Evolutionary conservation across 345 rosid genomes (phyloP), one percentile per base, ranked within the genome.

Genomic region (Arabis alpina): DNA sequence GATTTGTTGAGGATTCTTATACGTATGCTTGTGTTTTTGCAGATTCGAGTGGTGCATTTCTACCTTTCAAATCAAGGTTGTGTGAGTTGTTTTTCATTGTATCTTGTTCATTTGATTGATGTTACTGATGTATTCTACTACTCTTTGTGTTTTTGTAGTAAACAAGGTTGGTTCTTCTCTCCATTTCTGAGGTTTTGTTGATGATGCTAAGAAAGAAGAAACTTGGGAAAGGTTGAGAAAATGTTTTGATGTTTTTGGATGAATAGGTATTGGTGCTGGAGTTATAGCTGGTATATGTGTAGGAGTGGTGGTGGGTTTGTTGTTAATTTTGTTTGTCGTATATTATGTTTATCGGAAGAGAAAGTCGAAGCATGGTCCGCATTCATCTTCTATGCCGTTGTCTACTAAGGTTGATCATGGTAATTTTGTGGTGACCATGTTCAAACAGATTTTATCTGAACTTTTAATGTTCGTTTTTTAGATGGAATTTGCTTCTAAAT

Each of bases 201-300:
- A 57, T 64, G 66, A 66, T 16, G 43, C 30, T 64, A 7, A 72
- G 42, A 9, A 64, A 55, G 64, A 55, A 3, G 49, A 54, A 19
- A 54, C 63, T 48, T 65, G 51, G 13, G 36, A 56, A 57, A 39
- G 58, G 11, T 25, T 48, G 39, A 54, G 62, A 37, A 55, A 42
- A 8, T 24, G 56, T 36, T 25, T 53, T 61, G 39, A 60, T 61
- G 1, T 37, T 0, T 28, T 57, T 47, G 39, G 4, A 34, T 59
- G 36, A 75, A 52, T 70, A 75, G 79, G 88, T 70, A 19, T 82
- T 42, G 66, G 81, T 13, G 83, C 70, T 64, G 96, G 97, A 75
- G 80, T 32, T 72, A 82, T 91, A 49, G 90, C 82, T 59, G 92
- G 90, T 73, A 87, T 94, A 63, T 71, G 76, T 34, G 14, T 84